Conservation (phyloP, 2,329 filamentous ascomycete genomes). For the Botryotinia calthae region DNA sequence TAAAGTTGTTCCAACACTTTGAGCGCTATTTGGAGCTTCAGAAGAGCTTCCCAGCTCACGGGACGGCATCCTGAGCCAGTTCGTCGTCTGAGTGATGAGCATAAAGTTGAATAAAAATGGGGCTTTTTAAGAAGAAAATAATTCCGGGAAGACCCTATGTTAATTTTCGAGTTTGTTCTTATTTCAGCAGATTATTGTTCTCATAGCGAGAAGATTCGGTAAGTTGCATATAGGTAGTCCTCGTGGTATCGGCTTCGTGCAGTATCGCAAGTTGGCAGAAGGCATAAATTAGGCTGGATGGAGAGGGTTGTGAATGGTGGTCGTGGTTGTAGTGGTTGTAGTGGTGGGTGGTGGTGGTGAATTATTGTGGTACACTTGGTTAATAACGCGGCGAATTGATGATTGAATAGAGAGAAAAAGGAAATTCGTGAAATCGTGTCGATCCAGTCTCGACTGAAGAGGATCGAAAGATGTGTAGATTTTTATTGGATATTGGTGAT, state of each 20-base stretch:
- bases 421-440: slow-evolving; percentile 15
- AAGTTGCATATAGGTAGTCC: slow-evolving; percentile 15
- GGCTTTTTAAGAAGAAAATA: background rate
- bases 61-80: slow-evolving; percentile 39
- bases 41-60: slow-evolving; percentile 34
- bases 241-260: slow-evolving; percentile 18
- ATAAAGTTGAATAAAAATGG: slow-evolving; percentile 30
- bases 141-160: slow-evolving; percentile 2
- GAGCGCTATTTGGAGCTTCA: slow-evolving; percentile 33
- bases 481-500: background rate
- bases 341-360: background rate
- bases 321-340: background rate
- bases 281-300: background rate
- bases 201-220: slow-evolving; percentile 8
- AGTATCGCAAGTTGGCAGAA: slow-evolving; percentile 18
- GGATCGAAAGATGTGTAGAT: background rate
- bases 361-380: slow-evolving; percentile 5
- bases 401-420: slow-evolving; percentile 1
- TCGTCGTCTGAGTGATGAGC: slow-evolving; percentile 38
- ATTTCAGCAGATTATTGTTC: slow-evolving; percentile 1
- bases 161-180: background rate
- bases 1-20: slow-evolving; percentile 31
- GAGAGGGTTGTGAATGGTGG: background rate
- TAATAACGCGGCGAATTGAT: background rate
- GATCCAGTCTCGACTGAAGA: slow-evolving; percentile 5